A percentile compares a stretch with the other conserved stretches of the same genome.
Conservation (phyloP, 495 filamentous ascomycete genomes). For the Penicillium samsonianum region DNA sequence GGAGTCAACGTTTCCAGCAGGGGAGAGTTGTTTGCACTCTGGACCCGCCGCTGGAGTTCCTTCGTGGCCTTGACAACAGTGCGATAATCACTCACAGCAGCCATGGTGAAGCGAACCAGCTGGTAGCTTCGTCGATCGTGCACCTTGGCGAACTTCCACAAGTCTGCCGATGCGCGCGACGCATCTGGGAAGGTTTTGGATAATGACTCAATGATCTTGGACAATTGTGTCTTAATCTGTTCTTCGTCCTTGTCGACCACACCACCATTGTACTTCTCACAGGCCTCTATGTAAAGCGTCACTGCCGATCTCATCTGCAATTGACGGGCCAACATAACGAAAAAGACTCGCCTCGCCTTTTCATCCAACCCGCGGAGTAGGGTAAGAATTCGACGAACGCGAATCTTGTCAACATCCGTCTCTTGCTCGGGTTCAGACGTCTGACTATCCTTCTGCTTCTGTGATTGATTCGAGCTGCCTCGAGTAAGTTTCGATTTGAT, state of each 20-base stretch:
- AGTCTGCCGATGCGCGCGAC: slow-evolving; percentile 62
- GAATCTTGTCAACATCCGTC: slow-evolving; percentile 76
- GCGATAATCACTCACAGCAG: slow-evolving; percentile 86
- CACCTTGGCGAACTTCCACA: slow-evolving; percentile 87
- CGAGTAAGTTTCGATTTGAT: slow-evolving; percentile 68
- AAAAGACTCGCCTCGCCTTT: slow-evolving; percentile 82
- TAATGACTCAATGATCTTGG: slow-evolving; percentile 65
- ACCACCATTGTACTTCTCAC: slow-evolving; percentile 85
- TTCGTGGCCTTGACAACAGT: slow-evolving; percentile 86
- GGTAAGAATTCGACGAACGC: slow-evolving; percentile 81
- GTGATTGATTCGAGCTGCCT: slow-evolving; percentile 58
- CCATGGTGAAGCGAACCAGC: slow-evolving; percentile 80
- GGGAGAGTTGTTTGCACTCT: slow-evolving; percentile 58
- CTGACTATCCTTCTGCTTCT: slow-evolving; percentile 56
- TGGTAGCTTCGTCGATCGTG: slow-evolving; percentile 92
- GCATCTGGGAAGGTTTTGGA: slow-evolving; percentile 74
- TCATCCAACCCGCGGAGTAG: slow-evolving; percentile 76
- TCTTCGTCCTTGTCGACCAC: slow-evolving; percentile 73
- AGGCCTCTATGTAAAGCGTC: slow-evolving; percentile 70
- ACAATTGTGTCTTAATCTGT: slow-evolving; percentile 66
- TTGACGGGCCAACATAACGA: slow-evolving; percentile 78
- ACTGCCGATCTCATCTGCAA: slow-evolving; percentile 67
- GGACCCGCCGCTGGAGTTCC: slow-evolving; percentile 81
- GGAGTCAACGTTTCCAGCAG: slow-evolving; percentile 78
- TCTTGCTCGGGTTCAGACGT: slow-evolving; percentile 49